These are phyloP conservation scores for Rutstroemia sp. DNA, from an alignment of 2,329 filamentous ascomycete genomes.

Conservation along the genomic window DNA sequence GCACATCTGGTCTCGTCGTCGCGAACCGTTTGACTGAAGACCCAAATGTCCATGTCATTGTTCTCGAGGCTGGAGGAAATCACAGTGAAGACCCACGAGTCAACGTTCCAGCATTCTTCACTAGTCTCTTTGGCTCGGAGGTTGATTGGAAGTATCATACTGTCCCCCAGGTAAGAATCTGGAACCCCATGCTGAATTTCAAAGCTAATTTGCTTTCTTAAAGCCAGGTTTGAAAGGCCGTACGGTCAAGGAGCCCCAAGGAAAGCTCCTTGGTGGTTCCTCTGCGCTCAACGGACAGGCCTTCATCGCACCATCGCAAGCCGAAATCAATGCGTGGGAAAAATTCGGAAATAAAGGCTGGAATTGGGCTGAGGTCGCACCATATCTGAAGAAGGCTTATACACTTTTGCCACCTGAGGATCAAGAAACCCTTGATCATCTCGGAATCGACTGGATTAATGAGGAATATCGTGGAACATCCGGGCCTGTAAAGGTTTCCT, in stretches of 20 bases:
- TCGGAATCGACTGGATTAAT: conserved; percentile 4
- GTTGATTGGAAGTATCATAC: conserved; percentile 37
- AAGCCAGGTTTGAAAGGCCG: conserved; percentile 3
- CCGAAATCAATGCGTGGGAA: conserved; percentile 34
- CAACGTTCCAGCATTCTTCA: conserved; percentile 22
- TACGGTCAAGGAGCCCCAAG: conserved; percentile 20
- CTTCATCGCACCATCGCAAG: conserved; percentile 14
- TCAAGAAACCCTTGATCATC: neutral
- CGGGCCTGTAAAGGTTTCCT: conserved; percentile 3
- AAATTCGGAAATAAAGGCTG: conserved; percentile 36
- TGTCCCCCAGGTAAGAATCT: conserved; percentile 29
- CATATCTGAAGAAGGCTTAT: conserved; percentile 6
- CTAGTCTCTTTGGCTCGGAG: conserved; percentile 23
- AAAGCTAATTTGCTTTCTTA: neutral
- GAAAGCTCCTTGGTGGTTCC: conserved; percentile 32
- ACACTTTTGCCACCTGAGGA: neutral
- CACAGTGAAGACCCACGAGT: conserved; percentile 30
- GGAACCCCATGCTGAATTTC: neutral
- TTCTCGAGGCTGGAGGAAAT: conserved; percentile 35
- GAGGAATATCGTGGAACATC: neutral
- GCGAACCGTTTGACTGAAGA: conserved; percentile 26
- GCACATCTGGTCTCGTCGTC: conserved; percentile 22
- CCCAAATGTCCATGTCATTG: conserved; percentile 32
- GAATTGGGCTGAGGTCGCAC: conserved; percentile 25
- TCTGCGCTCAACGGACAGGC: conserved; percentile 28